Evolutionary conservation across 2,329 filamentous ascomycete genomes (phyloP).

Genomic region (Neoascochyta sp.): DNA sequence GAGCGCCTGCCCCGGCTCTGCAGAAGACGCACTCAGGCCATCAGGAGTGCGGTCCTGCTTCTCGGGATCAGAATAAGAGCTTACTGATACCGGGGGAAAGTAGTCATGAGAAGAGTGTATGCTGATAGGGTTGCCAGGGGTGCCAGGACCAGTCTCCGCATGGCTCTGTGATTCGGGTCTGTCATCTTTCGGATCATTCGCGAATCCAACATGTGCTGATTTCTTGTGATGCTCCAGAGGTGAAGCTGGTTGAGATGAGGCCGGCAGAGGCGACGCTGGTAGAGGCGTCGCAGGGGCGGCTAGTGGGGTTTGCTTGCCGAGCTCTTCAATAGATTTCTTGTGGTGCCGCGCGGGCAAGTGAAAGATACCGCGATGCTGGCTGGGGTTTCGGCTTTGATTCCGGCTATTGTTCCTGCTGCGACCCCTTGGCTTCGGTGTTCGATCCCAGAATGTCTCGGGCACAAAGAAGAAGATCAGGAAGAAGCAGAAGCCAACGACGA

Average conservation of each 20-base stretch:
- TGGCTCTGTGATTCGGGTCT: conserved; percentile 1
- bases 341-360: conserved; percentile 20
- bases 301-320: conserved; percentile 3
- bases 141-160: conserved; percentile 4
- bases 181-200: conserved; percentile 29
- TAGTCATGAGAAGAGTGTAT: conserved; percentile 13
- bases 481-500: conserved; percentile 69
- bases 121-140: conserved; percentile 15
- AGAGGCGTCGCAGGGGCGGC: conserved; percentile 3
- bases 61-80: conserved; percentile 11
- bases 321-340: conserved; percentile 13
- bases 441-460: conserved; percentile 94
- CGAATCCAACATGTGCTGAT: conserved; percentile 52
- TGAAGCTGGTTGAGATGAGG: background rate
- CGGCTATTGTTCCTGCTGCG: conserved; percentile 36
- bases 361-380: conserved; percentile 25
- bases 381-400: conserved; percentile 26
- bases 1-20: conserved; percentile 2
- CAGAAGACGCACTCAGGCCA: conserved; percentile 8
- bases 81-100: conserved; percentile 9
- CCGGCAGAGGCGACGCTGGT: conserved; percentile 2
- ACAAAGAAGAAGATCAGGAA: conserved; percentile 82
- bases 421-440: conserved; percentile 59
- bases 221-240: conserved; percentile 9
- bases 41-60: conserved; percentile 17